A percentile compares a stretch with the other conserved stretches of the same genome.
phyloP scores from a whole-genome alignment of 805 yeast genomes.

The Wickerhamiella parazyma region DNA sequence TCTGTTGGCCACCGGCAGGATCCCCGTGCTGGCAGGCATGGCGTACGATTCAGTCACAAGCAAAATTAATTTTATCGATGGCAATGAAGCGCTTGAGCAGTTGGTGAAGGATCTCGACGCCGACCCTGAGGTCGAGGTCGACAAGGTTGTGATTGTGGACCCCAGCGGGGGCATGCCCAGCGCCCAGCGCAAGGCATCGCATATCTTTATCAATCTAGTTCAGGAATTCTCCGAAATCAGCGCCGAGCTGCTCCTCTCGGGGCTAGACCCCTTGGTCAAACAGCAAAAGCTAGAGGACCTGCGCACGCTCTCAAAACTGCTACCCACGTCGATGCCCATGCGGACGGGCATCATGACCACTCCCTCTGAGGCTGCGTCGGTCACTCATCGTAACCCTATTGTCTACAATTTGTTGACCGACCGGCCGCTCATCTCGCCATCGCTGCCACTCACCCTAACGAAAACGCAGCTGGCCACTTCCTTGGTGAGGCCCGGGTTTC shows the following conservation, averaged over 20 bases:
- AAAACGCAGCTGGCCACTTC: conserved; percentile 58
- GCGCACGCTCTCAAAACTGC: conserved; percentile 44
- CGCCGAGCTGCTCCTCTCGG: conserved; percentile 42
- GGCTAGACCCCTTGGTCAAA: conserved; percentile 14
- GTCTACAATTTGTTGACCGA: conserved; percentile 85
- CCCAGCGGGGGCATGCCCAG: conserved; percentile 86
- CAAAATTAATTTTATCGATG: conserved; percentile 27
- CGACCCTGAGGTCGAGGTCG: conserved; percentile 35
- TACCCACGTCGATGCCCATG: conserved; percentile 36
- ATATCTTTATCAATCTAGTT: conserved; percentile 69
- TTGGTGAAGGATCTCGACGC: conserved; percentile 27
- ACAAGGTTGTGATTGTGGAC: conserved; percentile 70
- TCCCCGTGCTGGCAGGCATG: conserved; percentile 48
- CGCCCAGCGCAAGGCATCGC: conserved; percentile 60
- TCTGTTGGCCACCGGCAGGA: conserved; percentile 32
- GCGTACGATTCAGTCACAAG: conserved; percentile 45
- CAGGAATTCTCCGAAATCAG: conserved; percentile 64
- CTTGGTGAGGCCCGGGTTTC: conserved; percentile 62
- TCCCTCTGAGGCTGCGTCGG: conserved; percentile 50
- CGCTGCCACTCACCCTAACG: conserved; percentile 56
- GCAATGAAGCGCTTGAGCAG: conserved; percentile 31
- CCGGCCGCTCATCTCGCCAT: conserved; percentile 78
- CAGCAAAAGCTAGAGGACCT: conserved; percentile 44
- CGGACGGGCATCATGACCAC: conserved; percentile 85
- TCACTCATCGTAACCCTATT: conserved; percentile 57